Percentiles rank a stretch among this genome's conserved stretches.
phyloP scores from a whole-genome alignment of 768 basidiomycete genomes.

The Stropharia rugosoannulata region DNA sequence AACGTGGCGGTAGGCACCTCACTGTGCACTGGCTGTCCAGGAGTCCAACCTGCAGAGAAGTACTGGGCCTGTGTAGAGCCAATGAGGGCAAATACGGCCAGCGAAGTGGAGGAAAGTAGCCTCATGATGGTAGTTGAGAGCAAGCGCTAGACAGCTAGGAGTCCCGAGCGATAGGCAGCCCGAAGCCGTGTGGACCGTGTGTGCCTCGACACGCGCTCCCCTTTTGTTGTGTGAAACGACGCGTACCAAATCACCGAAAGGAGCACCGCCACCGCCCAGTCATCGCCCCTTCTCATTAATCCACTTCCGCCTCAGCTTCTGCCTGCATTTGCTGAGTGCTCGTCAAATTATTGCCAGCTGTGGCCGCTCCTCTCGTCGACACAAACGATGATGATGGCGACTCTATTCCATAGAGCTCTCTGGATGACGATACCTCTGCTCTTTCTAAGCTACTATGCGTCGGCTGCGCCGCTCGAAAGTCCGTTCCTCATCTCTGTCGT shows the following conservation, averaged over 20 bases:
- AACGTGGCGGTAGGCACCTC: constrained; percentile 22
- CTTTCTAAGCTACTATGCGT: constrained; percentile 8
- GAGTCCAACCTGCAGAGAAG: constrained; percentile 80
- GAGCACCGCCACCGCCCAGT: constrained; percentile 18
- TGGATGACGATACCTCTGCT: constrained; percentile 11
- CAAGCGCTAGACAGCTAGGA: constrained; percentile 12
- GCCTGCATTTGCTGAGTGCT: too few relatives aligned
- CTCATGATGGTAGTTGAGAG: constrained; percentile 48
- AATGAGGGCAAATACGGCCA: constrained; percentile 35
- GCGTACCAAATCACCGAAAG: constrained; percentile 4
- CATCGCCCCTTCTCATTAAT: not conserved
- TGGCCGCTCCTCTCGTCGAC: not conserved
- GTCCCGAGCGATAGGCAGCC: not conserved
- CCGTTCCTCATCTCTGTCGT: not conserved
- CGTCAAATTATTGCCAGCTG: not conserved
- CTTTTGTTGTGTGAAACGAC: constrained; percentile 17
- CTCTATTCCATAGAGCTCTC: constrained; percentile 4
- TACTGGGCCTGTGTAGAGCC: constrained; percentile 59
- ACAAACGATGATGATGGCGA: constrained; percentile 10
- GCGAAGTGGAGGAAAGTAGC: constrained; percentile 27
- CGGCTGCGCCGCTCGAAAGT: constrained; percentile 38
- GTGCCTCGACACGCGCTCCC: constrained; percentile 19
- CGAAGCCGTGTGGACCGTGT: constrained; percentile 15
- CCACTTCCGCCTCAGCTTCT: not conserved
- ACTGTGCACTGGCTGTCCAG: constrained; percentile 56